Evolutionary conservation across 2,329 filamentous ascomycete genomes (phyloP).

Genomic region (Trichoderma sp.): DNA sequence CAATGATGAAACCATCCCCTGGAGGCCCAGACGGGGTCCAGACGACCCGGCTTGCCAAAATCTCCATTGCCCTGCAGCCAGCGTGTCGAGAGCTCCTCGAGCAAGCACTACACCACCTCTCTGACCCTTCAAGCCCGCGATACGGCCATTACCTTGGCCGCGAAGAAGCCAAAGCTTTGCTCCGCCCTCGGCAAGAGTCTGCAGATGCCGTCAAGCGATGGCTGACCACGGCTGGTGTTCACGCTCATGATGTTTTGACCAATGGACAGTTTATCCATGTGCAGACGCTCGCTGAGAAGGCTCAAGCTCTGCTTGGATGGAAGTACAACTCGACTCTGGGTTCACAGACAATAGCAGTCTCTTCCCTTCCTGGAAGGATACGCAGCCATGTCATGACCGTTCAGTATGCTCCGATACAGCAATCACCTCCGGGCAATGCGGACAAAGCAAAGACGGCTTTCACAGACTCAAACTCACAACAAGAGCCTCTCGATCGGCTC

Average conservation of each 20-base stretch:
- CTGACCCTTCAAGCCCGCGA: conserved; percentile 49
- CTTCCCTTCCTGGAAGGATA: neutral
- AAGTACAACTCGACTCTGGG: neutral
- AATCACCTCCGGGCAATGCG: neutral
- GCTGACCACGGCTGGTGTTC: conserved; percentile 47
- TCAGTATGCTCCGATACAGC: neutral
- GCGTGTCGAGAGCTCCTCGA: conserved; percentile 42
- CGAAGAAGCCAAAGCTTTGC: conserved; percentile 52
- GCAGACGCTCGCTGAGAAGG: conserved; percentile 44
- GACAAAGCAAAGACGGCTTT: neutral
- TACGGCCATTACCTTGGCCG: conserved; percentile 55
- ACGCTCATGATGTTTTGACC: conserved; percentile 41
- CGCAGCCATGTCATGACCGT: conserved; percentile 13
- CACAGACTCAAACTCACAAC: neutral
- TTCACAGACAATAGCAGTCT: neutral
- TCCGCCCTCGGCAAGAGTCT: conserved; percentile 47
- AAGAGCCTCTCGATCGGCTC: neutral
- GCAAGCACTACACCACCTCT: conserved; percentile 50
- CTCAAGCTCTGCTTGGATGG: conserved; percentile 48
- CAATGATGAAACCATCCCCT: conserved; percentile 32
- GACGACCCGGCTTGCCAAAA: conserved; percentile 33
- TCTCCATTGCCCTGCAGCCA: conserved; percentile 40
- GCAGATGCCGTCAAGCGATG: conserved; percentile 48
- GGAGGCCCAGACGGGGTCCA: neutral
- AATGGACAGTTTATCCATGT: conserved; percentile 48